Evolutionary conservation across 345 rosid genomes (phyloP).

Genomic region (Moricandia moricandioides): DNA sequence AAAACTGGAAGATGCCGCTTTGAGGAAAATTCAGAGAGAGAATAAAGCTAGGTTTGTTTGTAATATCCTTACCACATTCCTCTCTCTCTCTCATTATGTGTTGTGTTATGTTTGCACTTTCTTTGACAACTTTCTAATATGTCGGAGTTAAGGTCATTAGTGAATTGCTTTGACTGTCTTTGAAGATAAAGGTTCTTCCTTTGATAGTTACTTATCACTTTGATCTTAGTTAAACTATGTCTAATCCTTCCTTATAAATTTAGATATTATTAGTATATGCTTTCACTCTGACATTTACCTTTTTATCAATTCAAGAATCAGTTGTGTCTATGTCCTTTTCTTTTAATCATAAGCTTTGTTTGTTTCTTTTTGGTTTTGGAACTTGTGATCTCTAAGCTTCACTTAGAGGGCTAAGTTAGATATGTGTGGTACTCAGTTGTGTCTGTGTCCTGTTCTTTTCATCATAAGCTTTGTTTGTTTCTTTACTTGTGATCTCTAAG

Average conservation of each 20-base stretch:
- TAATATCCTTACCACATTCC: background rate
- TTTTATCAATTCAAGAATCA: no score
- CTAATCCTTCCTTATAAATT: no score
- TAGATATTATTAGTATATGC: background rate
- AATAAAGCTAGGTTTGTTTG: slow-evolving; percentile 56
- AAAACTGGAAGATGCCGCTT: slow-evolving; percentile 51
- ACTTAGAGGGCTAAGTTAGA: no score
- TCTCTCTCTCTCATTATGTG: background rate
- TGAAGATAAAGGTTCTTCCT: background rate
- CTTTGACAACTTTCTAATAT: background rate
- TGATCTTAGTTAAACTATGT: background rate
- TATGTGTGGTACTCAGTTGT: background rate
- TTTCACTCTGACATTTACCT: background rate
- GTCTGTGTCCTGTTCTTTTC: background rate
- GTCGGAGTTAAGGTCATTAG: background rate
- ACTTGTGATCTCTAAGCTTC: no score
- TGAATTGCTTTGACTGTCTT: no score
- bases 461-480: no score
- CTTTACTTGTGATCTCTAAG: no score
- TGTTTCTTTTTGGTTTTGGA: no score
- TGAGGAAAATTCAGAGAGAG: slow-evolving; percentile 60
- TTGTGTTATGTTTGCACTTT: background rate
- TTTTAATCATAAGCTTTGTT: no score
- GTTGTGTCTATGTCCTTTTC: background rate
- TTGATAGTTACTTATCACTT: background rate